Evolutionary conservation across 768 basidiomycete genomes (phyloP).

Genomic region (Boletus sensibilis): DNA sequence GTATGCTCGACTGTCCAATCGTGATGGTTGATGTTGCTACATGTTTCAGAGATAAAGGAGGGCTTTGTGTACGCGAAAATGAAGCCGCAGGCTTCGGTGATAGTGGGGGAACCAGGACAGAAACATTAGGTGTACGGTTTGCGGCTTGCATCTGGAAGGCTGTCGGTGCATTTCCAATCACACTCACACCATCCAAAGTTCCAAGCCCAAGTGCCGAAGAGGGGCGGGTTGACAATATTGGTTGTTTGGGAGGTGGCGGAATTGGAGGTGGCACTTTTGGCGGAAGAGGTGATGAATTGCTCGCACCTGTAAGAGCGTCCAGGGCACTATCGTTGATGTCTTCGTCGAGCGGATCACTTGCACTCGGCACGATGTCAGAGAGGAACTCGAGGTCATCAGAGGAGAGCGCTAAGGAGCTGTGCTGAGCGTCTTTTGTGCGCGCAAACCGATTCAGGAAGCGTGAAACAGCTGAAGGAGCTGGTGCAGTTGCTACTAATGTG

Average conservation of each 20-base stretch:
- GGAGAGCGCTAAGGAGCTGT: constrained; percentile 67
- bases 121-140: constrained; percentile 10
- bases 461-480: constrained; percentile 69
- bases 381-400: constrained; percentile 82
- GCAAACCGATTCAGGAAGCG: constrained; percentile 81
- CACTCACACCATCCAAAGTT: not conserved
- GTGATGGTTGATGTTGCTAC: not conserved
- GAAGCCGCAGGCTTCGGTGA: constrained; percentile 32
- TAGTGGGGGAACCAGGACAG: constrained; percentile 23
- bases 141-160: not conserved
- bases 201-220: constrained; percentile 8
- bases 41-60: constrained; percentile 6
- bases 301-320: constrained; percentile 41
- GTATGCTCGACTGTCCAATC: constrained; percentile 1
- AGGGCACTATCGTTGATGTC: constrained; percentile 35
- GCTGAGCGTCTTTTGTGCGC: constrained; percentile 40
- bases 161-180: not conserved
- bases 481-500: constrained; percentile 2
- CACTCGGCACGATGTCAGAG: constrained; percentile 61
- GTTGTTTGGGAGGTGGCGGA: constrained; percentile 34
- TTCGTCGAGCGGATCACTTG: constrained; percentile 40
- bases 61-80: constrained; percentile 15
- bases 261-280: constrained; percentile 47
- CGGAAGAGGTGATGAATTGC: constrained; percentile 42
- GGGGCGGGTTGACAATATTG: constrained; percentile 19